phyloP scores from a whole-genome alignment of 352 stramenopile genomes.

The Phytophthora megakarya region DNA sequence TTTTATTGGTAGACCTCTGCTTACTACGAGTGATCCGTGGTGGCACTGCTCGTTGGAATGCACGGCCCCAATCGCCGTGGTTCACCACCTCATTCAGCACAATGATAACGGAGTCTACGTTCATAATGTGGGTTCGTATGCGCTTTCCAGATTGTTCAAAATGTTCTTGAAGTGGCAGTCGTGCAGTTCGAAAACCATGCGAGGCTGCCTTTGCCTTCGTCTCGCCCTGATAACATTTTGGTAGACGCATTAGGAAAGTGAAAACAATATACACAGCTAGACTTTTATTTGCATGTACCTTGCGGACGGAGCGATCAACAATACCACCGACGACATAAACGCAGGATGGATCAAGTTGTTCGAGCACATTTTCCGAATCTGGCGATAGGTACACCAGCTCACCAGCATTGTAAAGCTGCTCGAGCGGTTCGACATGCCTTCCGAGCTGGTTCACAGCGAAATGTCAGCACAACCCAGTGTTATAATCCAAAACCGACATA shows the following conservation, averaged over 20 bases:
- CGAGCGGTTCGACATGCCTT: conserved; percentile 50
- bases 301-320: conserved; percentile 79
- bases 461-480: neutral
- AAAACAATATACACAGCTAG: neutral
- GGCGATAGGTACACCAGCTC: conserved; percentile 85
- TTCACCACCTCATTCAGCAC: conserved; percentile 76
- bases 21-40: conserved; percentile 55
- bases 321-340: conserved; percentile 88
- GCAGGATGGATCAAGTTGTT: conserved; percentile 43
- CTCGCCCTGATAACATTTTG: conserved; percentile 38
- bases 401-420: conserved; percentile 51
- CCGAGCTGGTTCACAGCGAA: conserved; percentile 25
- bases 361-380: conserved; percentile 74
- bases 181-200: conserved; percentile 38
- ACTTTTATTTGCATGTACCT: too few relatives aligned
- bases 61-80: conserved; percentile 63
- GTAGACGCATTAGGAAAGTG: neutral
- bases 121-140: conserved; percentile 71
- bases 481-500: conserved; percentile 10
- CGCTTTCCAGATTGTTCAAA: conserved; percentile 20
- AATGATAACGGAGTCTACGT: conserved; percentile 81
- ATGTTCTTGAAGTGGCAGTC: conserved; percentile 73
- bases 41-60: conserved; percentile 62
- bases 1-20: too few relatives aligned
- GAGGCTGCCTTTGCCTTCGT: conserved; percentile 46